Percentiles rank a stretch among this genome's conserved stretches.
phyloP scores from a whole-genome alignment of 345 rosid genomes.

The Diplotaxis tenuifolia region DNA sequence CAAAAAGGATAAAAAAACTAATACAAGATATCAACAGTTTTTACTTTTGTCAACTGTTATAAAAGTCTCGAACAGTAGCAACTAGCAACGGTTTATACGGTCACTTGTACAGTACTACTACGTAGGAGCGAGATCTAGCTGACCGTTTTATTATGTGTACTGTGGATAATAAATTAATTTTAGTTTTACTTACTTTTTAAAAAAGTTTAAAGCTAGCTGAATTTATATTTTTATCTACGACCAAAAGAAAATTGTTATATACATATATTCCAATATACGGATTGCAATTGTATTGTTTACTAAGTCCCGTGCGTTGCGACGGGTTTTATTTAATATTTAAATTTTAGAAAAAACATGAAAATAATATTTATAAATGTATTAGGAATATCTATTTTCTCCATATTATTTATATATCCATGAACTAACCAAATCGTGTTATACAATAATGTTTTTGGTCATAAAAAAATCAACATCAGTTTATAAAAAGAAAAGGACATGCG shows the following conservation, averaged over 20 bases:
- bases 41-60: neutral
- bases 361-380: no score
- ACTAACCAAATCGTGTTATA: no score
- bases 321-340: no score
- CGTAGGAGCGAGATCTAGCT: neutral
- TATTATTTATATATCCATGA: no score
- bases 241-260: neutral
- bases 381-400: no score
- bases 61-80: neutral
- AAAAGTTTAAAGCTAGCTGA: neutral
- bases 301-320: no score
- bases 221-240: neutral
- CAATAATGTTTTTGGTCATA: no score
- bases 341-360: no score
- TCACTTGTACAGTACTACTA: neutral
- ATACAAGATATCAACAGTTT: constrained; percentile 11
- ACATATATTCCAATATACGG: neutral
- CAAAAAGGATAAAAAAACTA: neutral
- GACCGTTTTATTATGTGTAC: neutral
- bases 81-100: constrained; percentile 10
- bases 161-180: neutral
- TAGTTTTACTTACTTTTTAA: neutral
- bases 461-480: no score
- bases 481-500: no score
- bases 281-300: neutral